Evolutionary conservation across 2,329 filamentous ascomycete genomes (phyloP).

Genomic region (Neurospora sp.): DNA sequence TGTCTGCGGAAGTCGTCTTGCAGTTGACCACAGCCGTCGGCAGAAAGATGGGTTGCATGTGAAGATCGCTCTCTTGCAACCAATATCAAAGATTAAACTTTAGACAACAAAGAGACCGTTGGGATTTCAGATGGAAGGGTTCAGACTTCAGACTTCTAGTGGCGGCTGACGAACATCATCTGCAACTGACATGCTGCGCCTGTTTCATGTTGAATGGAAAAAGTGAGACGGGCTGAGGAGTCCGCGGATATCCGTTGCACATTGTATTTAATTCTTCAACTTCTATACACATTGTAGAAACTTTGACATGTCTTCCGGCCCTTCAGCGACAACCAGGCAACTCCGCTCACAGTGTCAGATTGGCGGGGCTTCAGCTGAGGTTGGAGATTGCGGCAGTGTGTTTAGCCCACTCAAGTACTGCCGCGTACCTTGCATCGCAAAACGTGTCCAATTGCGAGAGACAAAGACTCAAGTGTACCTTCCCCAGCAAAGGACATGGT

Average conservation of each 20-base stretch:
- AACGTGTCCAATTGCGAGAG: neutral
- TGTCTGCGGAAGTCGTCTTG: neutral
- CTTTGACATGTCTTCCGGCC: neutral
- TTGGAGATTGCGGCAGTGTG: neutral
- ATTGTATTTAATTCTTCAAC: neutral
- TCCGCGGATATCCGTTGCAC: neutral
- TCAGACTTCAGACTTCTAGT: neutral
- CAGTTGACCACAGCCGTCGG: neutral
- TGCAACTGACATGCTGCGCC: neutral
- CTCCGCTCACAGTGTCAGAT: neutral
- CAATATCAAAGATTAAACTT: neutral
- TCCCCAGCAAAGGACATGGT: constrained; percentile 4
- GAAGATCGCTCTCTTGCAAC: neutral
- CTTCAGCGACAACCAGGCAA: neutral
- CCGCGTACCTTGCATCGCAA: constrained; percentile 8
- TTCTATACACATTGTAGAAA: neutral
- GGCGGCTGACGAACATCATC: neutral
- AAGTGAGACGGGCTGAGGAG: neutral
- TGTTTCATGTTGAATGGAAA: neutral
- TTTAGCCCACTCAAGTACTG: neutral
- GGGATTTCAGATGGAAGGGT: neutral
- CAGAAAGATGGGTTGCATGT: neutral
- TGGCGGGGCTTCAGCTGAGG: neutral
- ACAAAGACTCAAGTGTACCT: neutral
- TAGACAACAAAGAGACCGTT: neutral